phyloP scores from a whole-genome alignment of 768 basidiomycete species.

The Phylloporus rhodoxanthus region DNA sequence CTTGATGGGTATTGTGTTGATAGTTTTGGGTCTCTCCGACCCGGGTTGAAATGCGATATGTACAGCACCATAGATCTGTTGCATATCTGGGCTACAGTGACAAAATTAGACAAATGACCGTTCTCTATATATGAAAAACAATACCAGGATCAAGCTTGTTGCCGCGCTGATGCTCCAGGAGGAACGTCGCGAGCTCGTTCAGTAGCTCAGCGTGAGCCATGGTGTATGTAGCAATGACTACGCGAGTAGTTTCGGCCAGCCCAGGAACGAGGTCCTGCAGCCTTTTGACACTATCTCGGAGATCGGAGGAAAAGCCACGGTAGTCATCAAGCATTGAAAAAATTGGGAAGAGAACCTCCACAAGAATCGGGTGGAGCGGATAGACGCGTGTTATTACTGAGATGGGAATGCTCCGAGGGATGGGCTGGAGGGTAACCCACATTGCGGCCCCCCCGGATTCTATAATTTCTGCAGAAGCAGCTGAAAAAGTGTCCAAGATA shows the following conservation, averaged over 20 bases:
- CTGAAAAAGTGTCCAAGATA: neutral
- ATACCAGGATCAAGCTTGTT: neutral
- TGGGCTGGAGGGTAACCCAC: neutral
- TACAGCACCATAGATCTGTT: neutral
- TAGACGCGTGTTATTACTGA: neutral
- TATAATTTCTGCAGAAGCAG: neutral
- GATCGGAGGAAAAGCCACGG: neutral
- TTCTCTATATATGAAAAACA: neutral
- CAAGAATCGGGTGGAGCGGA: neutral
- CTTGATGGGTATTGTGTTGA: neutral
- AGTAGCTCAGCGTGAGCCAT: neutral
- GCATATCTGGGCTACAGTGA: neutral
- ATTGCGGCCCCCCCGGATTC: neutral
- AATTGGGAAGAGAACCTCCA: neutral
- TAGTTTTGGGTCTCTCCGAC: neutral
- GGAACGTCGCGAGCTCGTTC: neutral
- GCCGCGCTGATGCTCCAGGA: neutral
- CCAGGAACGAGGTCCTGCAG: neutral
- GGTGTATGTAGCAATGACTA: neutral
- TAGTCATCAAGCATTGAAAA: neutral
- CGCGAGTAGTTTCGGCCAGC: neutral
- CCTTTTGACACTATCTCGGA: neutral
- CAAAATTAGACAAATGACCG: neutral
- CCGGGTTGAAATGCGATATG: neutral
- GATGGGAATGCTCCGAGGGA: neutral